A percentile compares a stretch with the other conserved stretches of the same genome.
These are phyloP conservation scores for Asparagopsis taxiformis DNA, from an alignment of 31 red algal genomes.

Conservation along the genomic window DNA sequence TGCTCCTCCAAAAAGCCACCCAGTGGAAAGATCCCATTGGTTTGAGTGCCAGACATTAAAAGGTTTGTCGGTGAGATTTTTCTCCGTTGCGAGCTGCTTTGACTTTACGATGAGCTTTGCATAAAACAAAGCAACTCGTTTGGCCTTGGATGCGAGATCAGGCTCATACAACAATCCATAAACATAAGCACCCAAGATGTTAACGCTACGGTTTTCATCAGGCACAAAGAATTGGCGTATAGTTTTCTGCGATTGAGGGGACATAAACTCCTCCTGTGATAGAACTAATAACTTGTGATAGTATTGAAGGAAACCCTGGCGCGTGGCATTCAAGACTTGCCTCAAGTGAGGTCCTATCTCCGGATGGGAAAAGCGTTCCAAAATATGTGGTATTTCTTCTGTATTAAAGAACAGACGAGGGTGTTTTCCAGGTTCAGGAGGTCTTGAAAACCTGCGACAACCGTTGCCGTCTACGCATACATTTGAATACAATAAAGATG, in stretches of 20 bases:
- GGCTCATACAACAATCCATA: constrained; percentile 48
- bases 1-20: constrained; percentile 61
- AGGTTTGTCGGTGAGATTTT: constrained; percentile 20
- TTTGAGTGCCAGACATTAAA: constrained; percentile 55
- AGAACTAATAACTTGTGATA: constrained; percentile 21
- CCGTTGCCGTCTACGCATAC: constrained; percentile 69
- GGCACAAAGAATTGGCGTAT: constrained; percentile 45
- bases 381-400: constrained; percentile 50
- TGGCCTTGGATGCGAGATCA: constrained; percentile 30
- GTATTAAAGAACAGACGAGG: constrained; percentile 67
- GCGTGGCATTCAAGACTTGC: constrained; percentile 10
- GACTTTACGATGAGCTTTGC: constrained; percentile 60
- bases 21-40: constrained; percentile 54
- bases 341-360: constrained; percentile 29
- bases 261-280: constrained; percentile 16
- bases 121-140: constrained; percentile 61
- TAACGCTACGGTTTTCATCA: constrained; percentile 34
- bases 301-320: constrained; percentile 24
- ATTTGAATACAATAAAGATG: constrained; percentile 59
- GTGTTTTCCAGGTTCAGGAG: constrained; percentile 55
- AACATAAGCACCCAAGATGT: constrained; percentile 34
- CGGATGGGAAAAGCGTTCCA: constrained; percentile 50
- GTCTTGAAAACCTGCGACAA: constrained; percentile 39
- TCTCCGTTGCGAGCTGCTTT: constrained; percentile 26
- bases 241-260: constrained; percentile 6